A percentile compares a stretch with the other conserved stretches of the same genome.
Evolutionary conservation across 768 basidiomycete species (phyloP).

Genomic region (Chiua virens): DNA sequence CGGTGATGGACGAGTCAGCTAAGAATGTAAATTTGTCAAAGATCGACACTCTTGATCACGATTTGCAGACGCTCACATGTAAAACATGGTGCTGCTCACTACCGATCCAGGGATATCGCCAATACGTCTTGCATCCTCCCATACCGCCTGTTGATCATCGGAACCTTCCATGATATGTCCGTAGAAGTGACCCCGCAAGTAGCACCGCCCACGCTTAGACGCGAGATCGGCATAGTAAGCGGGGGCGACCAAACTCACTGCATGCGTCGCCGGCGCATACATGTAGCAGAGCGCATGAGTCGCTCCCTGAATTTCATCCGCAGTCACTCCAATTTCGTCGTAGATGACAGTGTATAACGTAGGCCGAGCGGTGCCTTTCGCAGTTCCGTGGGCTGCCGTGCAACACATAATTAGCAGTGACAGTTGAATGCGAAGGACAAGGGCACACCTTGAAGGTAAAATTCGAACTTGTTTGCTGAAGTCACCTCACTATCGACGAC

Average conservation of each 20-base stretch:
- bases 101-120: no score
- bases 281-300: slow-evolving; percentile 1
- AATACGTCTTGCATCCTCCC: no score
- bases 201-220: background rate
- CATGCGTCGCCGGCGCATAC: slow-evolving; percentile 1
- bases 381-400: background rate
- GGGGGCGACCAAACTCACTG: background rate
- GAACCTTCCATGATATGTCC: background rate
- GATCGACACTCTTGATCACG: no score
- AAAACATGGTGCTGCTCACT: no score
- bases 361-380: background rate
- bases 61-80: no score
- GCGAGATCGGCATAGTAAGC: background rate
- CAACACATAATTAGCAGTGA: background rate
- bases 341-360: background rate
- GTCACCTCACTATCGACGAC: slow-evolving; percentile 50
- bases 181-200: background rate
- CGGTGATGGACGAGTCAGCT: no score
- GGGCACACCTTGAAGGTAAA: slow-evolving; percentile 43
- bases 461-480: slow-evolving; percentile 47
- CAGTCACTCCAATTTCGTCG: background rate
- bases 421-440: background rate
- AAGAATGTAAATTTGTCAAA: no score
- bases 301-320: slow-evolving; percentile 1
- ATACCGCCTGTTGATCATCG: no score